These are phyloP conservation scores for Botrytis pseudocinerea DNA, from an alignment of 2,329 filamentous ascomycete genomes.

Conservation along the genomic window DNA sequence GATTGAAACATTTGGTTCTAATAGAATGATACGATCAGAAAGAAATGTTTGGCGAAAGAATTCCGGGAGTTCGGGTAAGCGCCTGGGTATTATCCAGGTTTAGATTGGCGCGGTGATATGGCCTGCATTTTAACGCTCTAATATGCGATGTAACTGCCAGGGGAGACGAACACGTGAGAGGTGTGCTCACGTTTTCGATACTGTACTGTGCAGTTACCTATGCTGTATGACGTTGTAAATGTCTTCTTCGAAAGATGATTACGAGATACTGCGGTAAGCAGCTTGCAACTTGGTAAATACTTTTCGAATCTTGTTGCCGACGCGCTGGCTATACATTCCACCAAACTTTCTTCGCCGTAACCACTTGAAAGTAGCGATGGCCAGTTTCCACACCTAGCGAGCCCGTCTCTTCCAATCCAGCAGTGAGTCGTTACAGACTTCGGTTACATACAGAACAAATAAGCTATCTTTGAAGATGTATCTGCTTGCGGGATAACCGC, in stretches of 20 bases:
- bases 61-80: neutral
- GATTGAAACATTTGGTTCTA: neutral
- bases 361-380: neutral
- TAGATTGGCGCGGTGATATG: slow-evolving; percentile 7
- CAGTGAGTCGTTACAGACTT: neutral
- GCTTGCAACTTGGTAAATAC: neutral
- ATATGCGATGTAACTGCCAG: neutral
- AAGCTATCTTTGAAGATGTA: neutral
- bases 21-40: neutral
- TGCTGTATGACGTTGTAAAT: neutral
- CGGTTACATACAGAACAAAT: too few species aligned
- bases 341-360: slow-evolving; percentile 2
- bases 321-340: neutral
- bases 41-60: neutral
- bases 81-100: neutral
- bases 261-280: neutral
- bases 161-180: neutral
- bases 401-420: neutral
- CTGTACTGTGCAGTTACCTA: neutral
- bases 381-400: neutral
- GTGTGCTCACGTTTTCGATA: neutral
- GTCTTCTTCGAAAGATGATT: neutral
- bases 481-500: neutral
- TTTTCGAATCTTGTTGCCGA: neutral
- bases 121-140: slow-evolving; percentile 4